phyloP scores from a whole-genome alignment of 2,329 filamentous ascomycete species.

The Talaromyces sp. region DNA sequence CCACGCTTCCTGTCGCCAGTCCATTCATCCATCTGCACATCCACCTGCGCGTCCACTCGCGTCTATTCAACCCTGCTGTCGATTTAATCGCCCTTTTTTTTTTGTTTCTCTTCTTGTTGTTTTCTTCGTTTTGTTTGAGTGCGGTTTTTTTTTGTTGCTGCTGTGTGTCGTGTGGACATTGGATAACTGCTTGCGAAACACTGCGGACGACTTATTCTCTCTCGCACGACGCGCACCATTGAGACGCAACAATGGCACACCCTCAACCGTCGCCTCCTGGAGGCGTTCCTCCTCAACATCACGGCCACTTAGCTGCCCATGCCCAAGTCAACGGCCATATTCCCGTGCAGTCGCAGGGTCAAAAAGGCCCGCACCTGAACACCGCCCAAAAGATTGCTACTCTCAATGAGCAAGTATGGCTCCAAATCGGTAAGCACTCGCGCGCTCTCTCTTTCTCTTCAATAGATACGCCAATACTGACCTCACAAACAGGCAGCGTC shows the following conservation, averaged over 20 bases:
- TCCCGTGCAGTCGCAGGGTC: conserved; percentile 44
- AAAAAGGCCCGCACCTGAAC: conserved; percentile 55
- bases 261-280: conserved; percentile 78
- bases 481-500: conserved; percentile 60
- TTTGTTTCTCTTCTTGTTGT: neutral
- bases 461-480: neutral
- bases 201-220: neutral
- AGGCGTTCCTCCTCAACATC: conserved; percentile 64
- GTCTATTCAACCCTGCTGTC: neutral
- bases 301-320: conserved; percentile 61
- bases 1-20: neutral
- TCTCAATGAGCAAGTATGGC: conserved; percentile 85
- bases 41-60: neutral
- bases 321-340: conserved; percentile 51
- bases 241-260: conserved; percentile 58
- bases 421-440: conserved; percentile 73
- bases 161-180: neutral
- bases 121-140: neutral
- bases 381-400: conserved; percentile 70
- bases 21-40: neutral
- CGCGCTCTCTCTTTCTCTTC: conserved; percentile 2
- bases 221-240: neutral
- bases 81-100: neutral
- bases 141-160: neutral
- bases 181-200: neutral